These are phyloP conservation scores for Colletotrichum sp. DNA, from an alignment of 2,329 filamentous ascomycete species.

Conservation along the genomic window DNA sequence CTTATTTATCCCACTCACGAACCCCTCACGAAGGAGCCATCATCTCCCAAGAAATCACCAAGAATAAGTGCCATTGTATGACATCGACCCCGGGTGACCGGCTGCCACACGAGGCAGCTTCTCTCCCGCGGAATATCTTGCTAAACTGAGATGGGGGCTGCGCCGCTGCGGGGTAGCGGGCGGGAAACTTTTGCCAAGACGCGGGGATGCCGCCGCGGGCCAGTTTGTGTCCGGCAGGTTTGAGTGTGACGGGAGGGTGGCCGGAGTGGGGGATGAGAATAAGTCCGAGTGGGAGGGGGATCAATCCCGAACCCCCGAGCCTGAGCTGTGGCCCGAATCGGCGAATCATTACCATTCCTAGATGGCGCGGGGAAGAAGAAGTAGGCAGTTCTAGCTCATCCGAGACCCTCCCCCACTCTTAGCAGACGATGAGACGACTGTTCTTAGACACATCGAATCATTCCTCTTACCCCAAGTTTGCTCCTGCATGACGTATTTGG, in stretches of 20 bases:
- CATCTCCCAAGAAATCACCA: background rate
- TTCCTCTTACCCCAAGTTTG: background rate
- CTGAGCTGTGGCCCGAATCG: background rate
- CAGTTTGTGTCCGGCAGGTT: background rate
- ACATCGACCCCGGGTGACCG: background rate
- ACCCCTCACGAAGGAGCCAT: background rate
- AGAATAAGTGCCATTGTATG: background rate
- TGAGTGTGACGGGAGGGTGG: background rate
- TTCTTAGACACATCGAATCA: background rate
- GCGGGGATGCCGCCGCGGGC: slow-evolving; percentile 1
- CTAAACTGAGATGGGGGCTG: background rate
- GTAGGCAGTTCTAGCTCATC: background rate
- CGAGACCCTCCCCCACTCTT: background rate
- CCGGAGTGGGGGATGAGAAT: background rate
- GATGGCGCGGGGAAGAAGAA: background rate
- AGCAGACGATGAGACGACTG: background rate
- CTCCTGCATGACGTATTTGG: slow-evolving; percentile 3
- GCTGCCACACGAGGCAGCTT: background rate
- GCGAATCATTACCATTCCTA: background rate
- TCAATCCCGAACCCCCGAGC: slow-evolving; percentile 10
- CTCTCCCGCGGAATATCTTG: slow-evolving; percentile 12
- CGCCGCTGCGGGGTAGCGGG: slow-evolving; percentile 12
- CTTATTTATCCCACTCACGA: background rate
- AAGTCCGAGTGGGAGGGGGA: background rate
- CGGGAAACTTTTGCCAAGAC: slow-evolving; percentile 9